Evolutionary conservation across 2,329 filamentous ascomycete genomes (phyloP), one percentile per base, ranked within the genome.

Genomic region (Dryadomyces quercus-mongolicae): DNA sequence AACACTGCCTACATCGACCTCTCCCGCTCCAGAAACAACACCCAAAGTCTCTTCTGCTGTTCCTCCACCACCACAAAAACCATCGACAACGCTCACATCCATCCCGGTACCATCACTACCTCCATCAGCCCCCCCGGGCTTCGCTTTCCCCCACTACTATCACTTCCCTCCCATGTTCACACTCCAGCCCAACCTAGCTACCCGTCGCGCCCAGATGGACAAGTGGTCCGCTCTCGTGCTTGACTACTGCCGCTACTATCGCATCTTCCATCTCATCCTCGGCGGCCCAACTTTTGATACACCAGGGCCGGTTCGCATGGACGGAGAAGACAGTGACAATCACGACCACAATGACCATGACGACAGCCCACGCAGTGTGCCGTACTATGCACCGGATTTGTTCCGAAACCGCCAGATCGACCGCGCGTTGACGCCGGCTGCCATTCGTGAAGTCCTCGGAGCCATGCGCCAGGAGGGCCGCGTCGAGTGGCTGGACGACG

Each of bases 141-240:
- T 83, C 68, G 54, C 62, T 43, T 85, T 82, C 68, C 81, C 81
- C 4, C 75, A 74, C 61, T 78, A 81, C 67, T 86, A 90, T 76
- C 73, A 74, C 71, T 92, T 89, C 73, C 88, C 88, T 0, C 84
- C 88, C 65, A 91, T 93, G 82, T 93, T 87, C 80, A 90, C 86
- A 54, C 82, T 81, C 54, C 88, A 93, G 69, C 80, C 84, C 40
- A 88, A 88, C 71, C 74, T 81, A 57, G 78, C 79, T 34, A 92
- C 86, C 10, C 84, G 78, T 65, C 80, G 84, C 69, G 82, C 84
- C 48, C 88, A 93, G 65, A 82, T 90, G 57, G 74, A 79, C 56
- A 91, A 91, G 70, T 98, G 93, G 93, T 83, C 86, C n/a, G 69
- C 80, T 36, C 80, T 96, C 16, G 81, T 97, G 65, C 88, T 90